Percentiles rank a stretch among this genome's conserved stretches.
phyloP scores from a whole-genome alignment of 2,329 filamentous ascomycete species.

The Alternaria arbusti region DNA sequence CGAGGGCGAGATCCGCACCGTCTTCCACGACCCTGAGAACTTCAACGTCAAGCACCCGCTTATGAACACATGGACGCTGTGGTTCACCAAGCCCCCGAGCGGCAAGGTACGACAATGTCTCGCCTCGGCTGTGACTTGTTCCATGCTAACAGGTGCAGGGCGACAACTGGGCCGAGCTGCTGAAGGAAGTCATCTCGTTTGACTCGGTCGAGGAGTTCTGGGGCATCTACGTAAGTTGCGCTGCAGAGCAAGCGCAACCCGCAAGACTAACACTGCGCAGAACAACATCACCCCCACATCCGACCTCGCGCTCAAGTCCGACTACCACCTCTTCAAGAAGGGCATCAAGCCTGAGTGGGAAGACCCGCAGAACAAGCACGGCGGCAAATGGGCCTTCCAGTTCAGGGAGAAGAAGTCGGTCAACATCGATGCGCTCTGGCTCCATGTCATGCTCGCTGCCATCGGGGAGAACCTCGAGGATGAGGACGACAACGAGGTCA shows the following conservation, averaged over 20 bases:
- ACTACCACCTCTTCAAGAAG: conserved; percentile 99
- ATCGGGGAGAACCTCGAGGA: conserved; percentile 98
- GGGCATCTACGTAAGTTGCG: conserved; percentile 88
- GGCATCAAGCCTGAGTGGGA: conserved; percentile 98
- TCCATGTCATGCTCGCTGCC: conserved; percentile 93
- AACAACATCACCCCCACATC: conserved; percentile 98
- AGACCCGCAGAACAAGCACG: conserved; percentile 97
- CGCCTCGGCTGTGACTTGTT: background rate
- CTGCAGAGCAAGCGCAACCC: background rate
- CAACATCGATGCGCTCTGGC: conserved; percentile 94
- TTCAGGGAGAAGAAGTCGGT: conserved; percentile 95
- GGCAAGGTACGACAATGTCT: conserved; percentile 72
- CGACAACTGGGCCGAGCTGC: conserved; percentile 97
- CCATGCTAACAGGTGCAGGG: conserved; percentile 62
- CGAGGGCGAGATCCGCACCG: conserved; percentile 75
- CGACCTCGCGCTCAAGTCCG: conserved; percentile 94
- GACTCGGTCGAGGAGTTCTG: conserved; percentile 99
- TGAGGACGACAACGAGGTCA: conserved; percentile 93
- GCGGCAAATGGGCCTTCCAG: conserved; percentile 97
- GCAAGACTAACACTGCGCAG: conserved; percentile 57
- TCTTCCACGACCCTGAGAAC: conserved; percentile 98
- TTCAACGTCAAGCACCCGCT: conserved; percentile 99
- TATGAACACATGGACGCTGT: conserved; percentile 97
- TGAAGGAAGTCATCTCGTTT: conserved; percentile 99
- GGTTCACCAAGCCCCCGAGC: conserved; percentile 98